Percentiles rank a stretch among this genome's conserved stretches.
phyloP scores from a whole-genome alignment of 176 grass and related monocot species.

The Lolium rigidum region DNA sequence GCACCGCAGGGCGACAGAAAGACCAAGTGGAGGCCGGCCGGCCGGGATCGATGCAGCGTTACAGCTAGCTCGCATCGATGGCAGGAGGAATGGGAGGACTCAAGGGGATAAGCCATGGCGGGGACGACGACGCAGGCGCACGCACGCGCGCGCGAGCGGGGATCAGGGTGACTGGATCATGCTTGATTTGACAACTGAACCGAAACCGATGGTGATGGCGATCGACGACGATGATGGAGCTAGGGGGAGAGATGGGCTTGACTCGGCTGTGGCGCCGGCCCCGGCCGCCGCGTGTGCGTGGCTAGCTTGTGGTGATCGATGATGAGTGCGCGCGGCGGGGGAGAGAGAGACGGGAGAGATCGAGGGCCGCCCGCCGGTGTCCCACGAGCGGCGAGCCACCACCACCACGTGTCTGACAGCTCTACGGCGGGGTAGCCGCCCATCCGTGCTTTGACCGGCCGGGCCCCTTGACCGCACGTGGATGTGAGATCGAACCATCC shows the following conservation, averaged over 20 bases:
- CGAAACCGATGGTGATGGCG: slow-evolving; percentile 9
- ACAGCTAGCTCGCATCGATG: slow-evolving; percentile 32
- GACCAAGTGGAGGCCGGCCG: slow-evolving; percentile 10
- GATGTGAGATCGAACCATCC: neutral
- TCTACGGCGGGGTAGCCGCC: slow-evolving; percentile 41
- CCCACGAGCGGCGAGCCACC: slow-evolving; percentile 26
- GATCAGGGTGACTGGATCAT: slow-evolving; percentile 8
- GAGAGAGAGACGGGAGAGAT: neutral
- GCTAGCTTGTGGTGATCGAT: neutral
- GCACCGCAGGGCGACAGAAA: neutral
- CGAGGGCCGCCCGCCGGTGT: neutral
- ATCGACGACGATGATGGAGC: slow-evolving; percentile 2
- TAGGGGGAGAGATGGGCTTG: slow-evolving; percentile 2
- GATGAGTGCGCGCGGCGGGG: neutral
- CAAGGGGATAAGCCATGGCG: slow-evolving; percentile 6
- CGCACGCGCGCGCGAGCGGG: neutral
- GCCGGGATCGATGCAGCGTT: neutral
- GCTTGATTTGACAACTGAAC: slow-evolving; percentile 14
- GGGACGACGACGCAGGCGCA: neutral
- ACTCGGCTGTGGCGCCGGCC: neutral
- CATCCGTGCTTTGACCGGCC: slow-evolving; percentile 33
- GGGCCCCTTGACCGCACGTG: slow-evolving; percentile 52
- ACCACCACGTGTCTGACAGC: slow-evolving; percentile 75
- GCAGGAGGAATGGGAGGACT: slow-evolving; percentile 22
- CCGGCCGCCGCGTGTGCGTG: neutral